Base-by-base conservation (phyloP, 169 alveolate genomes). In the Plasmodium berghei region DNA sequence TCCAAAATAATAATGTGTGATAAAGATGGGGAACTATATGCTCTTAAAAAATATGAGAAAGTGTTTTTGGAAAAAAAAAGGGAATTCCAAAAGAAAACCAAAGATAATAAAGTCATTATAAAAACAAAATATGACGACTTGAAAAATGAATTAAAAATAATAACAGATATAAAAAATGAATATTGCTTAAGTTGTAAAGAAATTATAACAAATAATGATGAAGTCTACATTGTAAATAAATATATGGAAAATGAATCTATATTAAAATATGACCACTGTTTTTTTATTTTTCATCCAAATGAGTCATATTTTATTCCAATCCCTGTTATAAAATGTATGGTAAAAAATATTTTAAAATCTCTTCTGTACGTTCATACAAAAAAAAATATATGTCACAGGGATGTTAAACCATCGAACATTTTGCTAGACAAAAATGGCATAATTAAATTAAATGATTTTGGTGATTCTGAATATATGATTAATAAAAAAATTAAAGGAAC, bases 401-500 rank as follows among this genome's bases (percentile, higher is more conserved):
- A 96, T 74, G 92, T 96, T 48, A 96, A 96, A 75, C 98, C 98
- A 14, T 96, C 95, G 48, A 96, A 96, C 64, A 90, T 96, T 26
- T 88, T 96, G 5, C 69, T 95, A 42, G 96, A 94, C 56, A 87
- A 91, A 88, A 92, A 94, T 58, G 97, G 97, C 2, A 77, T 70
- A 18, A 87, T 95, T 18, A 96, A 96, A 74, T 80, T 96, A 56
- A 97, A 96, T 2, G 98, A 96, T 87, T 96, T 95, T 89, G 98
- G 98, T 5, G 89, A 75, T 42, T 75, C 89, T 28, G 62, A 75
- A 58, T 75, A 75, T 46, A 75, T 75, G 85, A 10, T 20, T 42
- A 18, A 75, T 70, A 67, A 70, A 20, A 58, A 28, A 42, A 64
- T 75, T 5, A 54, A 40, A 22, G 89, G 89, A 8, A 63, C 89